Evolutionary conservation across 352 stramenopile species (phyloP).

Genomic region (Phytophthora citricola): DNA sequence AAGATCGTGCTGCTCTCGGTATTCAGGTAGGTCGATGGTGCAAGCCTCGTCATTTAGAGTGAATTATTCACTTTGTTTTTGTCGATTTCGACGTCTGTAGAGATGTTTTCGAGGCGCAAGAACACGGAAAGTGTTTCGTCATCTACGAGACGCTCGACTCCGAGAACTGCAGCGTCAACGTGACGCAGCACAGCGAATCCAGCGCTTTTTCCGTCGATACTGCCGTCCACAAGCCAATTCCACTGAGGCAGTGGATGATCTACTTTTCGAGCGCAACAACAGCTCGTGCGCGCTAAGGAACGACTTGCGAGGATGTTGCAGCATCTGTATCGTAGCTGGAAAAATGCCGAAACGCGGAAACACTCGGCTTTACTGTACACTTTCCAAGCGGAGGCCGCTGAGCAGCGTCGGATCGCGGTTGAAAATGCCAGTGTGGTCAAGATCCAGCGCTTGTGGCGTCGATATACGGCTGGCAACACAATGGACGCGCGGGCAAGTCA

Average conservation of each 20-base stretch:
- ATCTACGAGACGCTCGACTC: slow-evolving; percentile 25
- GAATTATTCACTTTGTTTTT: not conserved
- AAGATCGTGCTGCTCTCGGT: slow-evolving; percentile 44
- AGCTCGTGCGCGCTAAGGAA: slow-evolving; percentile 37
- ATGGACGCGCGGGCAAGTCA: slow-evolving; percentile 13
- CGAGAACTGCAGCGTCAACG: slow-evolving; percentile 10
- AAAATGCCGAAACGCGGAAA: slow-evolving; percentile 9
- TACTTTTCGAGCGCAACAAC: slow-evolving; percentile 49
- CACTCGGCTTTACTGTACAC: slow-evolving; percentile 11
- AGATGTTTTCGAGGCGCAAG: slow-evolving; percentile 52
- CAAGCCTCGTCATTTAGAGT: not conserved
- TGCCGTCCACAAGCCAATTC: slow-evolving; percentile 4
- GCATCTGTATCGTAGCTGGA: slow-evolving; percentile 42
- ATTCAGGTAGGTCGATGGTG: slow-evolving; percentile 44
- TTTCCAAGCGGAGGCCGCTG: slow-evolving; percentile 14
- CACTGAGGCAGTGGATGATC: slow-evolving; percentile 24
- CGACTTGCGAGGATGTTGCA: slow-evolving; percentile 57
- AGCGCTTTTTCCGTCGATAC: slow-evolving; percentile 31
- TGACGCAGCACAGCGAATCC: slow-evolving; percentile 36
- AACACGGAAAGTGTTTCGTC: slow-evolving; percentile 37
- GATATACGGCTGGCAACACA: slow-evolving; percentile 26
- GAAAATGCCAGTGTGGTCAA: slow-evolving; percentile 21
- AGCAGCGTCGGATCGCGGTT: slow-evolving; percentile 15
- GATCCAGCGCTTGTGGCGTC: slow-evolving; percentile 57
- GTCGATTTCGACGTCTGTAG: slow-evolving; percentile 24